Evolutionary conservation across 768 basidiomycete genomes (phyloP), one percentile per base, ranked within the genome.

Genomic region (Lactarius trivialis): DNA sequence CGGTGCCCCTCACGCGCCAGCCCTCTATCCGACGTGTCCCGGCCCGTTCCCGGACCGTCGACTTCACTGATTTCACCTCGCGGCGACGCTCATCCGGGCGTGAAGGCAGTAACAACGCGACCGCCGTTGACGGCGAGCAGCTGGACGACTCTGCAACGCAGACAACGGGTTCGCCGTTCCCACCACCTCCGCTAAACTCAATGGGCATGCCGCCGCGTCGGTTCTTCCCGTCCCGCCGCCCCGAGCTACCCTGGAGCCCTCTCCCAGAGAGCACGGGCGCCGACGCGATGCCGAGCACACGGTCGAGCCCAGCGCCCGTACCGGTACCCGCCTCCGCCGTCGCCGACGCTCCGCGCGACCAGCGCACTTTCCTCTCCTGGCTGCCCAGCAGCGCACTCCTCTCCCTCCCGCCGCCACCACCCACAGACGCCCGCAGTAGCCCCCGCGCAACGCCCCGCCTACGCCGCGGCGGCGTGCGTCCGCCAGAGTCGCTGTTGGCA

Each of bases 1-100:
- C 68, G 4, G 33, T 74, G 11, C 69, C 72, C 7, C 73, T 86
- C 19, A 74, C 77, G 19, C 82, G 88, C 36, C 84, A 85, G 63
- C 73, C 82, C 0, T 83, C 85, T 24, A 76, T 87, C 52, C 85
- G 86, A 30, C 85, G 86, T 14, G 57, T 58, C 26, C 77, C 82
- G 2, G 68, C 75, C 34, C 77, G 79, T 9, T 76, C 80, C 5
- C 76, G 87, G 36, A 77, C 82, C 15, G 77, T 82, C 15, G 88
- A 90, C 65, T 89, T 91, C 71, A 84, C 79, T 68, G 88, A 90
- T 30, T 89, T 86, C 65, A 85, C 88, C 0, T 72, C 81, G 26
- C 83, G 83, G 14, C 82, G 88, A 33, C 81, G 89, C 56, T 81
- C 81, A 19, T 74, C 76, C 5, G 81, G 71, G 0, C 73, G 78